Evolutionary conservation across 805 yeast genomes (phyloP), one percentile per base, ranked within the genome.

Genomic region (Candida nemodendra): DNA sequence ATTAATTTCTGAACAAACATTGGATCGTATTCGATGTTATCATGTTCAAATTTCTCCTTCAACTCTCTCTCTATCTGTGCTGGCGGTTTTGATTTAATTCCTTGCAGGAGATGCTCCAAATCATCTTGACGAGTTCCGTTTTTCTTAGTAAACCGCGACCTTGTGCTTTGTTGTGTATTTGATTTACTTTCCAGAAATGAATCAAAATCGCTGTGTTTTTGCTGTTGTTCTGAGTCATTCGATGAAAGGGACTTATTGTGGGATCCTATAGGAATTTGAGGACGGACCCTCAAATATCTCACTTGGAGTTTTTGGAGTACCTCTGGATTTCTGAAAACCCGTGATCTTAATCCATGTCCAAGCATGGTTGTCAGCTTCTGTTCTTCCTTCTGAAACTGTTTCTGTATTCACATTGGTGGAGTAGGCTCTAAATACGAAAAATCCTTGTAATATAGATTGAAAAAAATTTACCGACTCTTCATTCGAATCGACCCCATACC

Each of bases 21-120:
- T 9, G 56, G 51, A 36, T 61, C 65, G 18, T 49, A 50, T 4
- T 61, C 65, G 13, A 59, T 29, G 2, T 57, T 56, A 37, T 54
- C 60, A 9, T 34, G 23, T 25, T 42, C 39, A 30, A 61, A 59
- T 25, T 44, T 45, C 11, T 33, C 33, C 21, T 42, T 50, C 13
- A 61, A 30, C 27, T 57, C 62, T 18, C 46, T 30, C 25, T 49
- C 56, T 6, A 61, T 57, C 26, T 51, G 47, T 8, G 54, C 52
- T 0, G 64, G 54, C 2, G 51, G 42, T 39, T 59, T 56, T 26
- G 36, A 33, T 5, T 35, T 25, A 3, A 27, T 23, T 24, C 28
- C 36, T 17, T 33, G 14, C n/a, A 18, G 22, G 9, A 4, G 15
- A 4, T 31, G 18, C 7, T 7, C 7, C 24, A 21, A 21, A 8